phyloP scores from a whole-genome alignment of 1,139 yeast species.

The Lodderomyces parapsilosis region DNA sequence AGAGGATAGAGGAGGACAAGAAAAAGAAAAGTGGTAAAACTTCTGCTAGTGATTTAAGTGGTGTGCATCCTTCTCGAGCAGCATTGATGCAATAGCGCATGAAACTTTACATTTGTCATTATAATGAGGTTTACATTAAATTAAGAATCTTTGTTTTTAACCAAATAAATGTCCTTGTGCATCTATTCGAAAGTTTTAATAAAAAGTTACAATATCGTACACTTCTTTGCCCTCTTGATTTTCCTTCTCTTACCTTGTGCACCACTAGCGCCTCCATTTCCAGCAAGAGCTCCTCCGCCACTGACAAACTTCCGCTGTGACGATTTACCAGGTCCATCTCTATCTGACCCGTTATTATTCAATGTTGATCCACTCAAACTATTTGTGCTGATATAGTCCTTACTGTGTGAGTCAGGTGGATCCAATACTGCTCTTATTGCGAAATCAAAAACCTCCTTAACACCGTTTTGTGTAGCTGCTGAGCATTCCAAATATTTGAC shows the following conservation, averaged over 20 bases:
- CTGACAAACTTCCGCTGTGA: background rate
- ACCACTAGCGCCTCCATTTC: background rate
- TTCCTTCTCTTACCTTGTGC: slow-evolving; percentile 24
- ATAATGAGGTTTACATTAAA: too few relatives aligned
- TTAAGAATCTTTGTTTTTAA: background rate
- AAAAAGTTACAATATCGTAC: slow-evolving; percentile 43
- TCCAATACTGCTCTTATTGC: slow-evolving; percentile 73
- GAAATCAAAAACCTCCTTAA: slow-evolving; percentile 75
- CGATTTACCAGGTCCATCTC: slow-evolving; percentile 4
- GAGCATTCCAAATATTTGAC: slow-evolving; percentile 84
- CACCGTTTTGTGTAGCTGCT: slow-evolving; percentile 89
- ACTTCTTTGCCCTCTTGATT: slow-evolving; percentile 46
- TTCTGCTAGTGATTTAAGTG: slow-evolving; percentile 23
- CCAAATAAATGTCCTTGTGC: slow-evolving; percentile 1
- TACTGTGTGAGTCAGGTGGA: slow-evolving; percentile 38
- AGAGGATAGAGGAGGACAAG: slow-evolving; percentile 31
- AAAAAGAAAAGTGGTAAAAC: slow-evolving; percentile 27
- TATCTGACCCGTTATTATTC: slow-evolving; percentile 7
- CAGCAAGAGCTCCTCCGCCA: slow-evolving; percentile 1
- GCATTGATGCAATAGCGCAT: slow-evolving; percentile 31
- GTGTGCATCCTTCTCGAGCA: slow-evolving; percentile 62
- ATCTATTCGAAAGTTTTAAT: slow-evolving; percentile 3
- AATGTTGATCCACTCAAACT: background rate
- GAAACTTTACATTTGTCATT: background rate
- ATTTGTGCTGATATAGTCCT: slow-evolving; percentile 7